These are phyloP conservation scores for Fusarium miscanthi DNA, from an alignment of 2,329 filamentous ascomycete species.

Conservation along the genomic window DNA sequence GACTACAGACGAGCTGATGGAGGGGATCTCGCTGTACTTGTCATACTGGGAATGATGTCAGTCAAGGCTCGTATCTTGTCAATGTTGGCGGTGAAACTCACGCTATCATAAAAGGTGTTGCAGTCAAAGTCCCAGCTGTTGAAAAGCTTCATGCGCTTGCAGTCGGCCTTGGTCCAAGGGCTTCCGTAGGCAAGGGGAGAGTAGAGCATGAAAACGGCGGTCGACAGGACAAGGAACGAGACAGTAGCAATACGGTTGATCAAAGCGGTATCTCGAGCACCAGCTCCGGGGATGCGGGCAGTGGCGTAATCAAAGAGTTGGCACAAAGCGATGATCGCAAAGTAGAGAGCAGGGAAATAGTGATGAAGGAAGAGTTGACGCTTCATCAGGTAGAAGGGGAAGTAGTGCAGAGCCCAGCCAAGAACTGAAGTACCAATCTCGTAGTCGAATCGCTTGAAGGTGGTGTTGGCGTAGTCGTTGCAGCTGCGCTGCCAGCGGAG, in stretches of 20 bases:
- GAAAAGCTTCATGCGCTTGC: conserved; percentile 87
- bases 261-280: conserved; percentile 72
- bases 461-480: conserved; percentile 82
- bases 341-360: conserved; percentile 97
- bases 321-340: conserved; percentile 88
- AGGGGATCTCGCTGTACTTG: conserved; percentile 53
- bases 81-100: conserved; percentile 66
- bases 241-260: conserved; percentile 81
- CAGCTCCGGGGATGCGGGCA: conserved; percentile 75
- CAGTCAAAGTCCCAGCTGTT: conserved; percentile 97
- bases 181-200: conserved; percentile 93
- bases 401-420: conserved; percentile 98
- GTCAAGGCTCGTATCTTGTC: background rate
- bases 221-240: conserved; percentile 77
- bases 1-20: conserved; percentile 45
- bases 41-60: conserved; percentile 57
- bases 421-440: conserved; percentile 91
- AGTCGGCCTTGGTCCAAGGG: conserved; percentile 89
- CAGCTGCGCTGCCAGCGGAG: conserved; percentile 95
- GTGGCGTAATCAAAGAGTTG: conserved; percentile 90
- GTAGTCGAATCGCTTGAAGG: conserved; percentile 97
- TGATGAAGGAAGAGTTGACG: conserved; percentile 98
- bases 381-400: conserved; percentile 98
- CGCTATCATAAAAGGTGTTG: conserved; percentile 87
- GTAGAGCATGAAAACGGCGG: conserved; percentile 84